Conservation (phyloP, 805 yeast species). For the Zygosaccharomyces bailii region DNA sequence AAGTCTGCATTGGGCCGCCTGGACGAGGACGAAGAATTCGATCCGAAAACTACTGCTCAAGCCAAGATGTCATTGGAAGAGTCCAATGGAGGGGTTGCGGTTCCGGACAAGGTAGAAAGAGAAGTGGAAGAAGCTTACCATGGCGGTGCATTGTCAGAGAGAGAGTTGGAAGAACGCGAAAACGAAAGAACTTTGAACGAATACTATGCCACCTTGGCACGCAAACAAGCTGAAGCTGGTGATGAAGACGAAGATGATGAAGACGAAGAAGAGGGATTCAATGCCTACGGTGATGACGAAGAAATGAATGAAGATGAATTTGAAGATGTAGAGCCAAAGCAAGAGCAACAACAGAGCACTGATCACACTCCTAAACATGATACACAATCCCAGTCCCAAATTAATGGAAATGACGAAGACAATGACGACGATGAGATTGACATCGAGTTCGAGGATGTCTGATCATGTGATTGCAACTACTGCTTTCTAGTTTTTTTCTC, state of each 20-base stretch:
- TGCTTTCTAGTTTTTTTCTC: not conserved
- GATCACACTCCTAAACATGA: not conserved
- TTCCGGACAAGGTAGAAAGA: constrained; percentile 6
- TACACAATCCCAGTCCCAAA: not conserved
- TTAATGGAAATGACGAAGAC: constrained; percentile 13
- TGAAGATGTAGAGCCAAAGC: constrained; percentile 21
- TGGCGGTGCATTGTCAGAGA: constrained; percentile 27
- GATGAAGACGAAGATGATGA: constrained; percentile 51
- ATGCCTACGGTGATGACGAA: constrained; percentile 37
- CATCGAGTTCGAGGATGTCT: constrained; percentile 37
- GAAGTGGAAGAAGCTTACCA: constrained; percentile 21
- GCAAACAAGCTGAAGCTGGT: constrained; percentile 60
- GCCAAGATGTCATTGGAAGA: constrained; percentile 23
- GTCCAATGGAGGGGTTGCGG: constrained; percentile 8
- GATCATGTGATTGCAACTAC: constrained; percentile 2
- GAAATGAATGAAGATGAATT: constrained; percentile 23
- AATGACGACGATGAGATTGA: constrained; percentile 35
- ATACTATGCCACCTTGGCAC: constrained; percentile 74
- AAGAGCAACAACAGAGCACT: constrained; percentile 7
- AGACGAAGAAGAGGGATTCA: constrained; percentile 46
- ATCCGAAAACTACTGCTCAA: constrained; percentile 28
- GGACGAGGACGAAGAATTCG: constrained; percentile 47
- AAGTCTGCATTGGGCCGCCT: constrained; percentile 53
- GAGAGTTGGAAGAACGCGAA: constrained; percentile 55
- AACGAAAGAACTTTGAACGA: constrained; percentile 70